These are phyloP conservation scores for Xylariales sp. DNA, from an alignment of 2,329 filamentous ascomycete genomes.

Conservation along the genomic window DNA sequence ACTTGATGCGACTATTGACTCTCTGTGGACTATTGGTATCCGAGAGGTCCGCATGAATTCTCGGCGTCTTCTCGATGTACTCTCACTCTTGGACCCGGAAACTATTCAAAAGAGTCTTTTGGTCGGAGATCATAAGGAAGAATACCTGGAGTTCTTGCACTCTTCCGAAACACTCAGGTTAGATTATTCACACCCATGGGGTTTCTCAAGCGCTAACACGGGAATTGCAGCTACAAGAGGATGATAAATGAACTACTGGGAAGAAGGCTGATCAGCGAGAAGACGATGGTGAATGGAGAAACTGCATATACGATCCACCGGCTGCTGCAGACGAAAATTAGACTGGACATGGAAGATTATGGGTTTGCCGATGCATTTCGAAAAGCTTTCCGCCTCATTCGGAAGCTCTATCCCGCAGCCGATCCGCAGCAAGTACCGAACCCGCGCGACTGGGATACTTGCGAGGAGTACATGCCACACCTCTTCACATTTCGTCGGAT, in stretches of 20 bases:
- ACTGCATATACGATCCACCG: constrained; percentile 14
- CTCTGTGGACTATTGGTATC: constrained; percentile 16
- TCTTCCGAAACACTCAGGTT: constrained; percentile 9
- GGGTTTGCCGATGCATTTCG: constrained; percentile 12
- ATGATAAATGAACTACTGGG: constrained; percentile 13
- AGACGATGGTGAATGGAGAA: constrained; percentile 3
- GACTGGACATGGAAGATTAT: constrained; percentile 12
- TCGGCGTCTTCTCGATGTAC: constrained; percentile 13
- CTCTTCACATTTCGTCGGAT: constrained; percentile 9
- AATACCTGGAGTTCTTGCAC: constrained; percentile 12
- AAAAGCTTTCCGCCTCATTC: constrained; percentile 10
- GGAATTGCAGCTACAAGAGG: constrained; percentile 13
- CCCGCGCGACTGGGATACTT: constrained; percentile 5
- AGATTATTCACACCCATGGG: no score
- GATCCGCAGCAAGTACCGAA: constrained; percentile 8
- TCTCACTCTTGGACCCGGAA: constrained; percentile 16
- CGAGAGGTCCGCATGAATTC: constrained; percentile 11
- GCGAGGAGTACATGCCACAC: constrained; percentile 13
- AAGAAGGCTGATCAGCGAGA: constrained; percentile 12
- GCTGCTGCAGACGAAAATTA: constrained; percentile 13
- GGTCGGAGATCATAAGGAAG: constrained; percentile 13
- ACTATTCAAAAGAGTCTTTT: constrained; percentile 14
- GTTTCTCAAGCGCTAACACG: no score
- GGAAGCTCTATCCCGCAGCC: constrained; percentile 8
- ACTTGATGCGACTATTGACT: neutral